phyloP scores from a whole-genome alignment of 148 eudicot genomes.

The Persicaria tinctoria region DNA sequence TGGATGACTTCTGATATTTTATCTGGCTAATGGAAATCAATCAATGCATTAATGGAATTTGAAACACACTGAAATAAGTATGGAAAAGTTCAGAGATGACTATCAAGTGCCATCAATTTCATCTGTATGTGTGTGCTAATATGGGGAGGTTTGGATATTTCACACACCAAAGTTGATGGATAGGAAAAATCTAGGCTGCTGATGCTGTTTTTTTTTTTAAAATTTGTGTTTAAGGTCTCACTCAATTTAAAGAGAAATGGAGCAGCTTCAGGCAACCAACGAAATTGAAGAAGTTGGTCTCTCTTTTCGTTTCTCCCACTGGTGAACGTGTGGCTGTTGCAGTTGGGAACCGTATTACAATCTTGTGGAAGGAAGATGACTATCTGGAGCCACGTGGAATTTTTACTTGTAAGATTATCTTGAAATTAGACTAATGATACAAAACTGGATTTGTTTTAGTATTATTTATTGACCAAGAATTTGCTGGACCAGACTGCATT shows the following conservation, averaged over 20 bases:
- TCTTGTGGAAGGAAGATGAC: slow-evolving; percentile 71
- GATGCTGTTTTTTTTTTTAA: slow-evolving; percentile 11
- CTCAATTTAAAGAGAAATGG: slow-evolving; percentile 79
- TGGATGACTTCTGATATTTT: background rate
- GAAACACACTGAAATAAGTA: too few species aligned
- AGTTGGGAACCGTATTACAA: slow-evolving; percentile 63
- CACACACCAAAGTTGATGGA: background rate
- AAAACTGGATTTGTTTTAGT: background rate
- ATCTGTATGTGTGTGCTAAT: too few species aligned
- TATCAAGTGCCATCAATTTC: too few species aligned
- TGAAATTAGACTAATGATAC: background rate
- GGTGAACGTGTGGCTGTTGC: slow-evolving; percentile 76
- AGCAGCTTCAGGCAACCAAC: slow-evolving; percentile 39
- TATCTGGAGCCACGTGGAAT: slow-evolving; percentile 61
- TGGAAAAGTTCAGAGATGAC: too few species aligned
- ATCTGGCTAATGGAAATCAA: background rate
- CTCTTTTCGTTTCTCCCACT: slow-evolving; percentile 71
- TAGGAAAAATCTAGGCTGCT: slow-evolving; percentile 11
- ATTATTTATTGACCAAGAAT: background rate
- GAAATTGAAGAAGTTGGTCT: slow-evolving; percentile 48
- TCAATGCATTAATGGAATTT: background rate
- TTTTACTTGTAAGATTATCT: slow-evolving; percentile 55
- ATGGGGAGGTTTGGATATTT: too few species aligned
- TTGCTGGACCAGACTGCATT: too few species aligned
- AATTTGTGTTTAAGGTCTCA: slow-evolving; percentile 40